Base-by-base conservation (phyloP, 2,329 filamentous ascomycete species). In the Neurospora sp. region DNA sequence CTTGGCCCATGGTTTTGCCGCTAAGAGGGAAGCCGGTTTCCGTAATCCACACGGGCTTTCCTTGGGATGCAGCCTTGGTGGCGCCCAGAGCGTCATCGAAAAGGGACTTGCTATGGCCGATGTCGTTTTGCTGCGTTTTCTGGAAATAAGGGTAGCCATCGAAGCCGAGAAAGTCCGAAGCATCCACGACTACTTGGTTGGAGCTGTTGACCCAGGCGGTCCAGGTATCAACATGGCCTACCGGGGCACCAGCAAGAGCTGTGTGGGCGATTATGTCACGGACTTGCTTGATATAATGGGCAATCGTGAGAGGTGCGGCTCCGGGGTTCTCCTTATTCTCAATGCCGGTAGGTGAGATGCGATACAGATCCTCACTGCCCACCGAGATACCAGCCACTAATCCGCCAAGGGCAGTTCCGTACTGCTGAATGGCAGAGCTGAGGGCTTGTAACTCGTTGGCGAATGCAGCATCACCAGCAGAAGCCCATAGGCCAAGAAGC, bases 191-290 rank as follows among this genome's bases (percentile, higher is more conserved):
- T 57, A 85, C 87, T 67, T 81, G 80, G 85, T 95, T 96, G 77
- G 89, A 87, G 68, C 81, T 80, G 80, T 96, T 93, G 78, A 88
- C 88, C 84, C 88, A 94, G 68, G 87, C 88, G 41, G 90, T 93
- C 92, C 92, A 97, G 68, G 93, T 96, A 78, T 97, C 93, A 78
- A 97, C 93, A 80, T 97, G 93, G 68, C 93, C 93, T 71, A 97
- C 83, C 19, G 87, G 83, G 66, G 83, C 85, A 33, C 81, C 80
- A 43, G 84, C 81, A 33, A 91, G 82, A 67, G 81, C 77, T 15
- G 91, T 93, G 71, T 86, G 87, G 37, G 85, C 77, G 76, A 96
- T 87, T 72, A 87, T 83, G 37, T 83, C 79, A 72, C 89, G 88
- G 71, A 92, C 88, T 78, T 91, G 83, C 70, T 84, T 80, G 83